Evolutionary conservation across 1,284 basidiomycete genomes (phyloP).

Genomic region (Pascua sp.): DNA sequence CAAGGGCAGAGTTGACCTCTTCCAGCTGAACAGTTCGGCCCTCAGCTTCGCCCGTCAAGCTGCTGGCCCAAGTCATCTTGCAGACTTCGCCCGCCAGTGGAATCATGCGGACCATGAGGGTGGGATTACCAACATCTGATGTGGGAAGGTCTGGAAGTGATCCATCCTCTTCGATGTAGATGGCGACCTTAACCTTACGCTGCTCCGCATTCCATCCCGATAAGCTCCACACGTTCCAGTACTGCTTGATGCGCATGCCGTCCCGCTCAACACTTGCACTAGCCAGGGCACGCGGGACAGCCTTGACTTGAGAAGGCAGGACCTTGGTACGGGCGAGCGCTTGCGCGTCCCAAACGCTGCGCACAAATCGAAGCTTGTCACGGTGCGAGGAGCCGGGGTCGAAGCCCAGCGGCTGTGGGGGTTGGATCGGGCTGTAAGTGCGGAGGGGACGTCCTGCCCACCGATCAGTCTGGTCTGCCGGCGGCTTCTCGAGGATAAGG

Average conservation of each 20-base stretch:
- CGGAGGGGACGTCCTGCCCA: conserved; percentile 81
- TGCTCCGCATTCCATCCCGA: conserved; percentile 11
- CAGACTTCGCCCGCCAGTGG: conserved; percentile 76
- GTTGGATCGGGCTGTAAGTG: conserved; percentile 66
- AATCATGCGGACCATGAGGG: conserved; percentile 62
- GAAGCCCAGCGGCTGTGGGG: conserved; percentile 61
- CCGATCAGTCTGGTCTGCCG: conserved; percentile 70
- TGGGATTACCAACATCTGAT: conserved; percentile 56
- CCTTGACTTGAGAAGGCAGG: conserved; percentile 31
- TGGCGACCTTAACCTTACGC: conserved; percentile 73
- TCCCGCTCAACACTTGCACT: conserved; percentile 48
- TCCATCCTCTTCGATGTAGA: conserved; percentile 67
- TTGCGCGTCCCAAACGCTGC: conserved; percentile 80
- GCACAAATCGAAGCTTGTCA: conserved; percentile 77
- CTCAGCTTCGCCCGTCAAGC: too few species aligned
- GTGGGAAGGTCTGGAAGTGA: not conserved
- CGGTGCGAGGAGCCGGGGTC: conserved; percentile 61
- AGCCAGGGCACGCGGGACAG: conserved; percentile 56
- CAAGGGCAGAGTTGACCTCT: conserved; percentile 66
- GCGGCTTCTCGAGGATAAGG: conserved; percentile 73
- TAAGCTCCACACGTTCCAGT: conserved; percentile 17
- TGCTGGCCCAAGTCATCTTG: not conserved
- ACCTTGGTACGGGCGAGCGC: conserved; percentile 67
- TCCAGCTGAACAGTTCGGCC: conserved; percentile 20
- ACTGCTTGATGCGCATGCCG: conserved; percentile 6